Evolutionary conservation across 441 rosid genomes (phyloP).

Genomic region (Gossypium trilobum): DNA sequence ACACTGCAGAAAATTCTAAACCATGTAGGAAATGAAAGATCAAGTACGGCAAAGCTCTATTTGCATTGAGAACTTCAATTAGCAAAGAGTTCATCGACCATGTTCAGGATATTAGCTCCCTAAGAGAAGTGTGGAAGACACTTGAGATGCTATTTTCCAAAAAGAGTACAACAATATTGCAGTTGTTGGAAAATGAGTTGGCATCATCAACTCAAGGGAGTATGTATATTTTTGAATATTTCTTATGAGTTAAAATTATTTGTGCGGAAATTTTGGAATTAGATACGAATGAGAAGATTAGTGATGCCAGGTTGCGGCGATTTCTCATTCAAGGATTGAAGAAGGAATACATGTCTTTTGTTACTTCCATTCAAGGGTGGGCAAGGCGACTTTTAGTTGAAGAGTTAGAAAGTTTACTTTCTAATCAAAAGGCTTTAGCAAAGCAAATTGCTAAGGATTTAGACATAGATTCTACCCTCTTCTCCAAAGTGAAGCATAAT

Average conservation of each 20-base stretch:
- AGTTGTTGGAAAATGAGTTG: background rate
- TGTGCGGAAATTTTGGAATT: background rate
- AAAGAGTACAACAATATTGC: background rate
- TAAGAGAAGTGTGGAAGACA: background rate
- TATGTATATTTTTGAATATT: background rate
- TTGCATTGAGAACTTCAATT: background rate
- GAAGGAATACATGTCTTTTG: background rate
- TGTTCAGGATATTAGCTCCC: background rate
- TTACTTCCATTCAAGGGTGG: background rate
- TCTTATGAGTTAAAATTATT: background rate
- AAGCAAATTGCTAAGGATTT: background rate
- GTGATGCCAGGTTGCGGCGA: rapidly evolving
- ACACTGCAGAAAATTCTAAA: background rate
- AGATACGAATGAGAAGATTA: background rate
- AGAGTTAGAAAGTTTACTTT: background rate
- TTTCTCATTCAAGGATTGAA: background rate
- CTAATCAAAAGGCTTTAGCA: background rate
- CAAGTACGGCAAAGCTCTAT: background rate
- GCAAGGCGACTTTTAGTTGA: background rate
- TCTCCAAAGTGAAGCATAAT: background rate
- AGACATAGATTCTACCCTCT: background rate
- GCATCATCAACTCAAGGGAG: no score
- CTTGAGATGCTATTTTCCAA: background rate
- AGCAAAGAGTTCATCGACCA: background rate
- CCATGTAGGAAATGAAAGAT: background rate